phyloP scores from a whole-genome alignment of 1,284 basidiomycete genomes.

The Vanrija humicola region DNA sequence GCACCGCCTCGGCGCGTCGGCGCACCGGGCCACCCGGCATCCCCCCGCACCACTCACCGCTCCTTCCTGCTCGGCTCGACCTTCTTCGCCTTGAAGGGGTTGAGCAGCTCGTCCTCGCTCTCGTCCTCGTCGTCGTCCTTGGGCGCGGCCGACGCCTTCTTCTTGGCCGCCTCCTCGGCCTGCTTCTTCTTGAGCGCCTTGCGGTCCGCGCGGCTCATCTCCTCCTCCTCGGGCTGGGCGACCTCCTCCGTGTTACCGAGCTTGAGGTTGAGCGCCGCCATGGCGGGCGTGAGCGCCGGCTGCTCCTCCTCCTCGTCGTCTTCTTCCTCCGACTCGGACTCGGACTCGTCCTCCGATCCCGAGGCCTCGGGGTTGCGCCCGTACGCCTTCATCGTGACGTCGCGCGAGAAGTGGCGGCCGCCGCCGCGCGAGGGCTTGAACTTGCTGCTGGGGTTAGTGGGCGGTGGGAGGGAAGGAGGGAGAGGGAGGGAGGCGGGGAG shows the following conservation, averaged over 20 bases:
- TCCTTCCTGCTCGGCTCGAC: conserved; percentile 63
- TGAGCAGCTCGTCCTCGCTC: conserved; percentile 42
- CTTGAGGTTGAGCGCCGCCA: conserved; percentile 45
- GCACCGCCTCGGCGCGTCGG: not conserved
- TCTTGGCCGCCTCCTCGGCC: conserved; percentile 49
- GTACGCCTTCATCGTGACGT: conserved; percentile 21
- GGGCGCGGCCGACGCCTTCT: conserved; percentile 31
- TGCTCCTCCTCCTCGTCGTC: conserved; percentile 19
- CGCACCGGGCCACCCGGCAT: not conserved
- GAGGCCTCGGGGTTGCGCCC: conserved; percentile 11
- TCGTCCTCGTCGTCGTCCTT: conserved; percentile 55
- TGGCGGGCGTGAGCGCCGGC: conserved; percentile 41
- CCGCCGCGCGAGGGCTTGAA: conserved; percentile 83
- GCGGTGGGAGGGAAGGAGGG: not conserved
- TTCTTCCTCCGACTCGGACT: conserved; percentile 28
- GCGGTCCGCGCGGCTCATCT: conserved; percentile 62
- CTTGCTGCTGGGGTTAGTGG: conserved; percentile 49
- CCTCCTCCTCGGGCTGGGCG: conserved; percentile 46
- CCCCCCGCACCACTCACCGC: conserved; percentile 52
- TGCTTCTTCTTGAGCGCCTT: conserved; percentile 68
- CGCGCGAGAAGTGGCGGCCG: conserved; percentile 70
- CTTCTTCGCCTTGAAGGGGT: conserved; percentile 22
- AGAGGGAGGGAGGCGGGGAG: not conserved
- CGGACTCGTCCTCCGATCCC: conserved; percentile 28
- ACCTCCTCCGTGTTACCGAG: conserved; percentile 44